A percentile compares a stretch with the other conserved stretches of the same genome.
phyloP scores from a whole-genome alignment of 768 basidiomycete species.

The Rhodotorula taiwanensis region DNA sequence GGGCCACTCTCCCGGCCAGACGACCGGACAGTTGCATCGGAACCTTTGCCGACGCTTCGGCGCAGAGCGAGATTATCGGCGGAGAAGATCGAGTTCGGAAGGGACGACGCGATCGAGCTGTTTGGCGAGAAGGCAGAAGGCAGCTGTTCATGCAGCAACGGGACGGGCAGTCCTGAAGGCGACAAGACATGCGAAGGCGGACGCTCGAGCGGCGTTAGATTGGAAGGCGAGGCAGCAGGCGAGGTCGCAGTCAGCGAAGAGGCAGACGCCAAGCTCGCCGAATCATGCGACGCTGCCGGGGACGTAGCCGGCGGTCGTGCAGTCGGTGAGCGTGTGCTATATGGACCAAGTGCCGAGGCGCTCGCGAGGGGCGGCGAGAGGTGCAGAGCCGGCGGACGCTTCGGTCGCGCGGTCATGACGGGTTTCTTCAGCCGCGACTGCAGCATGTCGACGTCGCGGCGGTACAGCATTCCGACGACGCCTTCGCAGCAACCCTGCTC shows the following conservation, averaged over 20 bases:
- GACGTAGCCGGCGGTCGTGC: too few relatives aligned
- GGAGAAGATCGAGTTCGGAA: neutral
- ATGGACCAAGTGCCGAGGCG: too few relatives aligned
- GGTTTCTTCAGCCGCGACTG: constrained; percentile 66
- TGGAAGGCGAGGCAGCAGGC: neutral
- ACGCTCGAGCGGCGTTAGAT: neutral
- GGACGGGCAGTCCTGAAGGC: neutral
- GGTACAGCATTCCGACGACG: constrained; percentile 69
- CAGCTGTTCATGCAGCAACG: neutral
- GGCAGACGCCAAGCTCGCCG: too few relatives aligned
- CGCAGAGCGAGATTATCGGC: neutral
- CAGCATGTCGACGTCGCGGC: constrained; percentile 60
- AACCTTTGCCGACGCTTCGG: neutral
- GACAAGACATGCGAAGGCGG: neutral
- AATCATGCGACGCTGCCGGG: too few relatives aligned
- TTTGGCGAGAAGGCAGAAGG: constrained; percentile 5
- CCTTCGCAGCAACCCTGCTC: constrained; percentile 76
- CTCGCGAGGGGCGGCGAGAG: too few relatives aligned
- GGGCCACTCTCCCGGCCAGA: neutral
- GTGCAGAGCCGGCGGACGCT: neutral
- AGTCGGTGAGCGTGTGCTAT: too few relatives aligned
- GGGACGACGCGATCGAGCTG: neutral
- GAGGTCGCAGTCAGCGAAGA: neutral
- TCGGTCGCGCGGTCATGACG: constrained; percentile 53
- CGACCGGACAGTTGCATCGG: constrained; percentile 7